Evolutionary conservation across 2,329 filamentous ascomycete genomes (phyloP).

Genomic region (Aspergillus clavatus): DNA sequence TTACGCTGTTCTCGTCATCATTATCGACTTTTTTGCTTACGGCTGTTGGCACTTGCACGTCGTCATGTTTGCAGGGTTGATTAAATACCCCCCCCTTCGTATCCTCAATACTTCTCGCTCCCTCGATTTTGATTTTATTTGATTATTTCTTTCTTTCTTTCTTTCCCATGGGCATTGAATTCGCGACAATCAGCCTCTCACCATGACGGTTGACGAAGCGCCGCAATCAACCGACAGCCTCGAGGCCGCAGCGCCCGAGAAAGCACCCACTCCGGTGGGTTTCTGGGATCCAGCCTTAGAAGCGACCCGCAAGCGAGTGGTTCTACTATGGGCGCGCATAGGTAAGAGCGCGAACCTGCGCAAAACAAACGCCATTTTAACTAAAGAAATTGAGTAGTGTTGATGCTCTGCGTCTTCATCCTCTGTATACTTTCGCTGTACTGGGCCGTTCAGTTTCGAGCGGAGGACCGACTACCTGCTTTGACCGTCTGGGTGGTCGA

Average conservation of each 20-base stretch:
- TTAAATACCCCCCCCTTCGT: too few species aligned
- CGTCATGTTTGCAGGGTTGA: too few species aligned
- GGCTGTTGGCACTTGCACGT: too few species aligned
- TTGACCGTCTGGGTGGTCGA: conserved; percentile 58
- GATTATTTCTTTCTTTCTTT: not conserved
- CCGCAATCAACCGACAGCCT: not conserved
- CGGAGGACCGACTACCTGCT: conserved; percentile 45
- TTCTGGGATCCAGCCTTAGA: conserved; percentile 27
- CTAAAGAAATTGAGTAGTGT: conserved; percentile 10
- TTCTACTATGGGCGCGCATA: conserved; percentile 22
- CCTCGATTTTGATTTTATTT: not conserved
- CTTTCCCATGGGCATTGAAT: not conserved
- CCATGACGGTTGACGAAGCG: not conserved
- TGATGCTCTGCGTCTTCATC: conserved; percentile 52
- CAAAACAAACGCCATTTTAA: not conserved
- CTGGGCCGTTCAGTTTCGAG: conserved; percentile 55
- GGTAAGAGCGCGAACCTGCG: conserved; percentile 9
- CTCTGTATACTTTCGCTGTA: conserved; percentile 55
- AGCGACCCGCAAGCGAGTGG: conserved; percentile 17
- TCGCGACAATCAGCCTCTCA: not conserved
- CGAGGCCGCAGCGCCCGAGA: not conserved
- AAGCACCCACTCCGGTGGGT: conserved; percentile 16
- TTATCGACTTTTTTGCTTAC: too few species aligned
- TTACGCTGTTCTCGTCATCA: too few species aligned
- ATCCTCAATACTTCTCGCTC: too few species aligned